Conservation (phyloP, 192 early-diverging fungal genomes). For the Chytriomyces confervae region DNA sequence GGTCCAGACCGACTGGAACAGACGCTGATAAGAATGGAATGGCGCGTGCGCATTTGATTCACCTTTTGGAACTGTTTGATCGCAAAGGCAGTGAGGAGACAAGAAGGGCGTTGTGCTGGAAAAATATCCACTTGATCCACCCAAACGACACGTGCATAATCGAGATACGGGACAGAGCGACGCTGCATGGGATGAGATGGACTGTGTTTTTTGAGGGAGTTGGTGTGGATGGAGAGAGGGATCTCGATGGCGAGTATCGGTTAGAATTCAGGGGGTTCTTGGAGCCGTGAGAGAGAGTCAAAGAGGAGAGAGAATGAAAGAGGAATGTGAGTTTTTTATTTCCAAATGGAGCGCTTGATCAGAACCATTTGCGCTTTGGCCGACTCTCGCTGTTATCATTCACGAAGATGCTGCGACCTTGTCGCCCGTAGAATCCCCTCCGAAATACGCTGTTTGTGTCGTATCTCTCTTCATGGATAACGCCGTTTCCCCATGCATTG, state of each 20-base stretch:
- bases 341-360: background rate
- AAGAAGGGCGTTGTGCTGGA: slow-evolving; percentile 14
- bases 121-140: slow-evolving; percentile 29
- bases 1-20: slow-evolving; percentile 18
- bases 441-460: background rate
- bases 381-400: background rate
- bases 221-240: background rate
- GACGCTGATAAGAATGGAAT: slow-evolving; percentile 19
- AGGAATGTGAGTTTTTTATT: background rate
- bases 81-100: background rate
- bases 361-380: background rate
- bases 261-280: slow-evolving; percentile 30
- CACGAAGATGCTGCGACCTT: background rate
- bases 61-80: slow-evolving; percentile 5
- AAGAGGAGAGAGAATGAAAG: background rate
- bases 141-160: slow-evolving; percentile 28
- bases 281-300: slow-evolving; percentile 9
- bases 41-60: slow-evolving; percentile 12
- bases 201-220: slow-evolving; percentile 21
- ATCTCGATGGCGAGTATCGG: slow-evolving; percentile 6
- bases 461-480: slow-evolving; percentile 17
- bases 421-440: background rate
- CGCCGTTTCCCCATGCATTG: slow-evolving; percentile 6
- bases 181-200: slow-evolving; percentile 28
- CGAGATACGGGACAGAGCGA: slow-evolving; percentile 8